phyloP scores from a whole-genome alignment of 2,329 filamentous ascomycete species.

The Tolypocladium capitatum region DNA sequence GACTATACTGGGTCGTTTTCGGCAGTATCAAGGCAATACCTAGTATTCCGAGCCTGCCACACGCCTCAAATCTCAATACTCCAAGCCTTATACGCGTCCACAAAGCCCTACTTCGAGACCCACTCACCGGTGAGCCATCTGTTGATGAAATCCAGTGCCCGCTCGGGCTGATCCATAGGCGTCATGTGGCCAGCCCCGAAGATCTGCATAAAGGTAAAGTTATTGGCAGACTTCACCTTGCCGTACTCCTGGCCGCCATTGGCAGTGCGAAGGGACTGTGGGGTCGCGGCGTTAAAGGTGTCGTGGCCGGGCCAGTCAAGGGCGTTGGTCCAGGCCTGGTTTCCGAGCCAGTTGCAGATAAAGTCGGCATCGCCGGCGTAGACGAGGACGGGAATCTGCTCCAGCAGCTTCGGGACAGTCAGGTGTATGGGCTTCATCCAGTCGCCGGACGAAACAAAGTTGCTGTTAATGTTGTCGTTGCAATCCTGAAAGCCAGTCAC shows the following conservation, averaged over 20 bases:
- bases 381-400: constrained; percentile 86
- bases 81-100: too few species aligned
- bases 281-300: constrained; percentile 57
- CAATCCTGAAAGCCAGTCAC: constrained; percentile 81
- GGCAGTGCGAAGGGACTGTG: constrained; percentile 53
- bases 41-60: too few species aligned
- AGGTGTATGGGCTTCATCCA: constrained; percentile 97
- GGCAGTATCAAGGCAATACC: too few species aligned
- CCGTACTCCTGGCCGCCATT: constrained; percentile 40
- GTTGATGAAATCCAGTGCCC: constrained; percentile 83
- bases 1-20: too few species aligned
- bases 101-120: constrained; percentile 19
- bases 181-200: constrained; percentile 92
- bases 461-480: constrained; percentile 96
- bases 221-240: constrained; percentile 73
- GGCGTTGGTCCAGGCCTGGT: constrained; percentile 85
- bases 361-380: constrained; percentile 83
- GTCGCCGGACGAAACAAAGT: constrained; percentile 93
- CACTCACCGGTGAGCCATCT: constrained; percentile 84
- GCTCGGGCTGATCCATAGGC: constrained; percentile 83
- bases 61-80: too few species aligned
- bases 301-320: constrained; percentile 86
- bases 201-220: constrained; percentile 86
- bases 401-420: constrained; percentile 69
- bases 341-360: constrained; percentile 96